Conservation (phyloP, 2,329 filamentous ascomycete genomes). For the Clonostachys solani region DNA sequence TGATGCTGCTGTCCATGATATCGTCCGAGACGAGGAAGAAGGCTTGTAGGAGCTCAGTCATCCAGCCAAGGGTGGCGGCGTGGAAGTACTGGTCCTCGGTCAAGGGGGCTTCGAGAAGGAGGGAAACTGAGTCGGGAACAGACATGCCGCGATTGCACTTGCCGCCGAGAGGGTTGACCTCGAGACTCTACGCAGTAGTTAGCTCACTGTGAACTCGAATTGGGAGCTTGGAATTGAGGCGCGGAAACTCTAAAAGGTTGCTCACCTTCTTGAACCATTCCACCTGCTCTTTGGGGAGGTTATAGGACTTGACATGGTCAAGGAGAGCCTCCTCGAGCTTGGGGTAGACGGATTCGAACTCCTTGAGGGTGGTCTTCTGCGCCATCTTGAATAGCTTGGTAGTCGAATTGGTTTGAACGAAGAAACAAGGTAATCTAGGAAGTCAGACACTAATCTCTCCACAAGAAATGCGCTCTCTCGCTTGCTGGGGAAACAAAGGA, state of each 20-base stretch:
- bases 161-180: conserved; percentile 84
- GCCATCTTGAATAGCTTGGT: conserved; percentile 35
- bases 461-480: too few species aligned
- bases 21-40: conserved; percentile 99
- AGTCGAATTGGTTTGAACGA: too few species aligned
- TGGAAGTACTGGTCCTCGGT: conserved; percentile 82
- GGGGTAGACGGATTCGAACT: conserved; percentile 90
- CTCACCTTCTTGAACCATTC: conserved; percentile 82
- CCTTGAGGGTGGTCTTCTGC: conserved; percentile 71
- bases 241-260: conserved; percentile 2
- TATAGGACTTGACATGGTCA: conserved; percentile 75
- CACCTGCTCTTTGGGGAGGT: conserved; percentile 73
- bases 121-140: conserved; percentile 83
- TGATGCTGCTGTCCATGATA: conserved; percentile 97
- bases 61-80: conserved; percentile 86
- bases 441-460: too few species aligned
- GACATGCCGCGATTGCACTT: conserved; percentile 99
- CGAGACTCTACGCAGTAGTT: conserved; percentile 56
- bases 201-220: too few species aligned
- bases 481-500: too few species aligned
- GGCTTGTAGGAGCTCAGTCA: conserved; percentile 96
- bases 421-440: too few species aligned
- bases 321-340: conserved; percentile 79
- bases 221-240: background rate
- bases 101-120: conserved; percentile 70